Conservation (phyloP, 257 asterid genomes). For the Cinchona pubescens region DNA sequence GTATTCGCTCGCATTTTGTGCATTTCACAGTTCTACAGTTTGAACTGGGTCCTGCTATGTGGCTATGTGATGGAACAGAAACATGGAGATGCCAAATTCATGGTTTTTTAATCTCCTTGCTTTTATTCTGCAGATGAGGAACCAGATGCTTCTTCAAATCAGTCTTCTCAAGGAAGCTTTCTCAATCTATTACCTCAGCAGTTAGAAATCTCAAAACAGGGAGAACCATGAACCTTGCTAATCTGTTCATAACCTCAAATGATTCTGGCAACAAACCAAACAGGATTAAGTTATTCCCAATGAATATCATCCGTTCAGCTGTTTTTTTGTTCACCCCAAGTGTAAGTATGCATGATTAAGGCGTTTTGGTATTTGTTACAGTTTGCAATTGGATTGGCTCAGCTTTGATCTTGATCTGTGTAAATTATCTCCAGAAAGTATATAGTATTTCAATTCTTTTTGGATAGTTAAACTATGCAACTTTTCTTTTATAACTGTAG, state of each 20-base stretch:
- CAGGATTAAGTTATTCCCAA: slow-evolving; percentile 23
- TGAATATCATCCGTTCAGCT: slow-evolving; percentile 32
- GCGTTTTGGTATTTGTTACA: slow-evolving; percentile 28
- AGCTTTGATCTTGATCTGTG: slow-evolving; percentile 34
- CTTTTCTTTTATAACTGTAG: slow-evolving; percentile 34
- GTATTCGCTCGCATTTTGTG: background rate
- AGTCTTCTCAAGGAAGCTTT: slow-evolving; percentile 74
- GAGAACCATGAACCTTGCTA: slow-evolving; percentile 36
- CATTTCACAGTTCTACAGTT: background rate
- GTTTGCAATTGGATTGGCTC: slow-evolving; percentile 29
- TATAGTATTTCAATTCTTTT: slow-evolving; percentile 32
- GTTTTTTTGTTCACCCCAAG: slow-evolving; percentile 37
- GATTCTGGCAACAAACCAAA: slow-evolving; percentile 29
- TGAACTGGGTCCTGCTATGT: background rate
- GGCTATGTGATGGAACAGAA: background rate
- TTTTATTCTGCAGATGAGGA: slow-evolving; percentile 54
- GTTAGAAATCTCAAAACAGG: slow-evolving; percentile 42
- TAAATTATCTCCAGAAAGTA: slow-evolving; percentile 54
- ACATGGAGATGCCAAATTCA: background rate
- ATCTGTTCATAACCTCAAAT: slow-evolving; percentile 39
- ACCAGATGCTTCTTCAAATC: slow-evolving; percentile 52
- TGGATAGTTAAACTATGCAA: slow-evolving; percentile 26
- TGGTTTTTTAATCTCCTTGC: slow-evolving; percentile 3
- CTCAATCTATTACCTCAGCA: slow-evolving; percentile 62
- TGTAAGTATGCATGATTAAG: slow-evolving; percentile 43